Base-by-base conservation (phyloP, 805 yeast genomes). In the Spathaspora passalidarum region DNA sequence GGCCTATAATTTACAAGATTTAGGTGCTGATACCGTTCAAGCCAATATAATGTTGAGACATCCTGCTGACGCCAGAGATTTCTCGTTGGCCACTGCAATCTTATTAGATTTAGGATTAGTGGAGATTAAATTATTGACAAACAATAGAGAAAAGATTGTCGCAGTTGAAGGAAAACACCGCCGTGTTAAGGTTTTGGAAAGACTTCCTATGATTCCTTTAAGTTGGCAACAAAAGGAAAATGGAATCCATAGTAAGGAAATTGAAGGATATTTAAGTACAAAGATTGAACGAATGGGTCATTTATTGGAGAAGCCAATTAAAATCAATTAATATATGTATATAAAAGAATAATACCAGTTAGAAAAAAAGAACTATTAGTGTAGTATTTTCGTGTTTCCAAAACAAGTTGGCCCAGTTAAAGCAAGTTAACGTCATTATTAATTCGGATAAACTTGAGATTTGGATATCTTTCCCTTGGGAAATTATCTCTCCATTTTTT, bases 281-380 rank as follows among this genome's bases (percentile, higher is more conserved):
- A 94, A 94, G 68, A 87, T 92, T 44, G 96, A 92, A 65, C 77
- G 96, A 57, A 94, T 94, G 99, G 99, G 99, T 0, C 99, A 94
- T 66, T 68, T 94, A 46, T 72, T 94, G 47, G 52, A 46, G 23
- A 50, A 50, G 19, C 51, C 53, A 20, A 45, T 48, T 5, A 50
- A 50, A 29, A 48, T 48, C 25, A 13, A 13, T 36, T 19, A 17
- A 18, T 17, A 36, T 6, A 20, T 19, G 38, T 36, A 29, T 29
- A 29, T 29, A 29, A 29, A 8, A 29, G 14, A 29, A 29, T 11
- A 13, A 29, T 13, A 13, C 6, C 34, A n/a, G 7, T n/a, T 29
- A 17, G 14, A 3, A 10, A 29, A 29, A n/a, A 29, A 3, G n/a
- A n/a, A n/a, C n/a, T n/a, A n/a, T n/a, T n/a, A n/a, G n/a, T n/a